Evolutionary conservation across 2,329 filamentous ascomycete genomes (phyloP).

Genomic region (Didymella lethalis): DNA sequence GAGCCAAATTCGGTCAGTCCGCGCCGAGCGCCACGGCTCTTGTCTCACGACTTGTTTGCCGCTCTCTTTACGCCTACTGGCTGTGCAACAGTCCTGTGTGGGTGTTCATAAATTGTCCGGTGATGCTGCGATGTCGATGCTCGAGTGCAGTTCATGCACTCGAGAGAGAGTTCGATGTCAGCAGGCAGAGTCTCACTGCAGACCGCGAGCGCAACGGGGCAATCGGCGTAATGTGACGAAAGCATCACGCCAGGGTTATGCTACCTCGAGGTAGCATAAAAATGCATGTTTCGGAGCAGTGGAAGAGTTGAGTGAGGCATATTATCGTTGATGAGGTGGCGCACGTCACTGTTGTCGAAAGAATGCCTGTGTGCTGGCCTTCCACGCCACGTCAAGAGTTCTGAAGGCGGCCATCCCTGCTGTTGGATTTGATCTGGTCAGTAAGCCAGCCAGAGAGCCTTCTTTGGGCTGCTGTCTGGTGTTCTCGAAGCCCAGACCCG

Average conservation of each 20-base stretch:
- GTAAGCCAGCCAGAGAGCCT: neutral
- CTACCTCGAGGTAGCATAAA: neutral
- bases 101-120: slow-evolving; percentile 4
- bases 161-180: slow-evolving; percentile 6
- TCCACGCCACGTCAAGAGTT: neutral
- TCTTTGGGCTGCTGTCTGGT: neutral
- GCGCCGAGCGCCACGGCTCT: neutral
- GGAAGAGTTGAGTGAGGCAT: neutral
- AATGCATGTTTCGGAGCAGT: neutral
- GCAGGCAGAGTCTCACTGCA: slow-evolving; percentile 7
- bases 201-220: neutral
- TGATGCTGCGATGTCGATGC: slow-evolving; percentile 5
- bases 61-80: neutral
- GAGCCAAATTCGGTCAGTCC: neutral
- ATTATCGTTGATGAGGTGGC: neutral
- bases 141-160: neutral
- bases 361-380: neutral
- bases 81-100: neutral
- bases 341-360: neutral
- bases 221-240: neutral
- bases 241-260: neutral
- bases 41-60: slow-evolving; percentile 9
- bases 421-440: neutral
- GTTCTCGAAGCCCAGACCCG: neutral
- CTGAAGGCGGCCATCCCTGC: neutral